Conservation (phyloP, 176 grass and related monocot genomes). For the Leersia perrieri region DNA sequence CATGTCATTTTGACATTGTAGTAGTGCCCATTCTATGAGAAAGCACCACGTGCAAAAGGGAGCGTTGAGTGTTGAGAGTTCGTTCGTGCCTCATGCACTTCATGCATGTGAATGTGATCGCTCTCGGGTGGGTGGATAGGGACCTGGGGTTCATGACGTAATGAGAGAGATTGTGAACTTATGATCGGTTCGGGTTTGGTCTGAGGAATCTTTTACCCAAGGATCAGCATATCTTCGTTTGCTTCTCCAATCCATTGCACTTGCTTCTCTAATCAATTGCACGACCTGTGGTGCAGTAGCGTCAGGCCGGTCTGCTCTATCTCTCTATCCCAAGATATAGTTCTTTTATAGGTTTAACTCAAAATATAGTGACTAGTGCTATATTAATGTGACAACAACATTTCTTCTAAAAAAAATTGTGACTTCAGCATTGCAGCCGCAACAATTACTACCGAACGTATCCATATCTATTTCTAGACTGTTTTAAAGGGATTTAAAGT, state of each 20-base stretch:
- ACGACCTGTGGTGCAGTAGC: background rate
- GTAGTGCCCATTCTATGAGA: background rate
- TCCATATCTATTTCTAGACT: too few relatives aligned
- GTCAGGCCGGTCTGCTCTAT: too few relatives aligned
- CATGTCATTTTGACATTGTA: background rate
- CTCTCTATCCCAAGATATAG: too few relatives aligned
- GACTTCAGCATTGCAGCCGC: too few relatives aligned
- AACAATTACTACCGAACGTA: too few relatives aligned
- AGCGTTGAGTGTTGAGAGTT: background rate
- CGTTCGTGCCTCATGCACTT: background rate
- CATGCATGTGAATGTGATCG: too few relatives aligned
- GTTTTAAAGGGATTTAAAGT: too few relatives aligned
- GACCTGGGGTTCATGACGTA: too few relatives aligned
- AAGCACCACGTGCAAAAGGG: background rate
- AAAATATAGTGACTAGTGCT: too few relatives aligned
- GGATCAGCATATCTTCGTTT: background rate
- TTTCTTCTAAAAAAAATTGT: too few relatives aligned
- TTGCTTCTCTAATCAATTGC: background rate
- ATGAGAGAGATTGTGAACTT: background rate
- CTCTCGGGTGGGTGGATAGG: background rate
- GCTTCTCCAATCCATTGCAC: background rate
- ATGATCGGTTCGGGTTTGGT: background rate
- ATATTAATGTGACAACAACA: too few relatives aligned
- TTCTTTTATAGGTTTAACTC: too few relatives aligned
- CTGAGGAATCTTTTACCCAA: background rate